phyloP scores from a whole-genome alignment of 257 asterid genomes.

The Mitragyna speciosa region DNA sequence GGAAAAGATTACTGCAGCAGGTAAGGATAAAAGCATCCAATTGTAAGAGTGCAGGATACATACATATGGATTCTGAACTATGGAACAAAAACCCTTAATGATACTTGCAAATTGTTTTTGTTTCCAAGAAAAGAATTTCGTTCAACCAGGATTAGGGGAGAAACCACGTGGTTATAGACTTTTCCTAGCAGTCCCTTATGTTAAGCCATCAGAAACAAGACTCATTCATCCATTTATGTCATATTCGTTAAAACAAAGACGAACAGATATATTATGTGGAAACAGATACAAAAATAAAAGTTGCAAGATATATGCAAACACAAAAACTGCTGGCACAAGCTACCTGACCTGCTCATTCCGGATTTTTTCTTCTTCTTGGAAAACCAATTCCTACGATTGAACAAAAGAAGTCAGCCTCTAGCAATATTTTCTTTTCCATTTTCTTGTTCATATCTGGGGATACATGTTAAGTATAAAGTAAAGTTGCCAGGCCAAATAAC shows the following conservation, averaged over 20 bases:
- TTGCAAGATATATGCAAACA: not conserved
- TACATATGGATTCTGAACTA: not conserved
- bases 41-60: not conserved
- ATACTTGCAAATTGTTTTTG: not conserved
- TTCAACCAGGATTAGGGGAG: not conserved
- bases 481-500: not conserved
- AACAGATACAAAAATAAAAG: not conserved
- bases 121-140: not conserved
- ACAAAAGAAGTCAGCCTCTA: conserved; percentile 4
- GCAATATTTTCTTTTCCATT: not conserved
- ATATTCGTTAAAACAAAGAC: not conserved
- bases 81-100: too few relatives aligned
- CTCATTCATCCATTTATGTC: not conserved
- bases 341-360: conserved; percentile 39
- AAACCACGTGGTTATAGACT: not conserved
- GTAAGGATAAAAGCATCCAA: not conserved
- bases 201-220: not conserved
- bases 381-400: conserved; percentile 32
- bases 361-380: conserved; percentile 37
- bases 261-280: not conserved
- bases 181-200: not conserved
- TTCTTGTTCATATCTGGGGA: not conserved
- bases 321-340: not conserved
- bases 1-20: not conserved
- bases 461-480: not conserved